Percentiles rank a stretch among this genome's conserved stretches.
These are phyloP conservation scores for Pythium rishiriense DNA, from an alignment of 352 stramenopile species.

Conservation along the genomic window DNA sequence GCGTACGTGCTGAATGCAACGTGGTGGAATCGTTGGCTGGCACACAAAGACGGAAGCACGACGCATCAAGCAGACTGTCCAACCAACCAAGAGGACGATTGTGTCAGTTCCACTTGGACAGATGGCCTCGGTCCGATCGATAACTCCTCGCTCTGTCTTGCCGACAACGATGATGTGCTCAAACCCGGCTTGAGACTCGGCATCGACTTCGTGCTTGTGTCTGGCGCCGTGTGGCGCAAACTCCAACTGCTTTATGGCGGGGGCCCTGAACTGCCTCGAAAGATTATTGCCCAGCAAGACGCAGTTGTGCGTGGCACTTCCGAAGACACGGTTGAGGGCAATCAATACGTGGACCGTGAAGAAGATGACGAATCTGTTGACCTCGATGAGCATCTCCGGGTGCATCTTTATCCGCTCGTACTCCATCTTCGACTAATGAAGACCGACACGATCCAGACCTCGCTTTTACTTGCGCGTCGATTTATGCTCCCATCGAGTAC, in stretches of 20 bases:
- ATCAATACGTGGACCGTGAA: neutral
- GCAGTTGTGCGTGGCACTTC: neutral
- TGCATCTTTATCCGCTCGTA: constrained; percentile 59
- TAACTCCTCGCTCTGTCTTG: constrained; percentile 33
- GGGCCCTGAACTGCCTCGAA: constrained; percentile 55
- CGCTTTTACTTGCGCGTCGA: constrained; percentile 51
- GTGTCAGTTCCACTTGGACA: no score
- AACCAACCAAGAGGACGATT: neutral
- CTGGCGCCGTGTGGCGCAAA: constrained; percentile 44
- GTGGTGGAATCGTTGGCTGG: constrained; percentile 68
- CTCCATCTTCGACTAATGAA: constrained; percentile 58
- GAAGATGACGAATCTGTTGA: constrained; percentile 9
- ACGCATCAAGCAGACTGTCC: no score
- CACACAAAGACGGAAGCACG: constrained; percentile 28
- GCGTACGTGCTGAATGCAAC: constrained; percentile 47
- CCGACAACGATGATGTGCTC: constrained; percentile 39
- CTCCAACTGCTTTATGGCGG: constrained; percentile 57
- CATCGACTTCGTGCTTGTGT: constrained; percentile 52
- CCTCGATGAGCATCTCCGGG: constrained; percentile 13
- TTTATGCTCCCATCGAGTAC: constrained; percentile 43
- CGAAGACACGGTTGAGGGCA: neutral
- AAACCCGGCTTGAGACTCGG: constrained; percentile 31
- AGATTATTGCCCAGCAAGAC: constrained; percentile 26
- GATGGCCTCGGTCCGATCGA: constrained; percentile 17
- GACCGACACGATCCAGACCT: constrained; percentile 57